Evolutionary conservation across 176 grass and related monocot genomes (phyloP), one percentile per base, ranked within the genome.

Genomic region (Coix lacrymajobi): DNA sequence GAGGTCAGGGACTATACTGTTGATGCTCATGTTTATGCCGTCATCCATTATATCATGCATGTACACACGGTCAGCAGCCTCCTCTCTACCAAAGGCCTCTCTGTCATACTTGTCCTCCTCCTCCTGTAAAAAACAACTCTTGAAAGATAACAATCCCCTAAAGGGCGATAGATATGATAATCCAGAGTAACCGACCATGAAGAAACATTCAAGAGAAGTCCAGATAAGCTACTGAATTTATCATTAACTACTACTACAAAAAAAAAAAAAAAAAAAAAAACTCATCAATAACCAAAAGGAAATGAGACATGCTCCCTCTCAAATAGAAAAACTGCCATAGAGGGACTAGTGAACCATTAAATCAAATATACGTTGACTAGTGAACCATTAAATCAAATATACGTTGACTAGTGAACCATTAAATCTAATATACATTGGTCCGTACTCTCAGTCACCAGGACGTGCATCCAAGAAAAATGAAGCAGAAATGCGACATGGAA

Each of bases 101-200:
- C 93, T 88, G 31, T 99, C 91, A 73, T 85, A 96, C 84, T 89
- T 91, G 85, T 99, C 97, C 79, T 99, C 97, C 85, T 99, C 97
- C 66, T 99, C 93, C 93, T 99, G 87, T 64, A 73, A 78, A 30
- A 72, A 69, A 37, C n/a, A 75, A 52, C 44, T 16, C 38, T 45
- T 58, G 25, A 79, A 38, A 83, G 73, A 83, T 68, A 57, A 68
- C 38, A 69, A 24, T 3, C n/a, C 62, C 31, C 22, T 20, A 11
- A 76, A 61, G 60, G 4, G 9, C 38, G 16, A 73, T 28, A 45
- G 36, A 37, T 48, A 69, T 66, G 19, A 79, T 12, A 54, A 54
- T 11, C 14, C 45, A 0, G 38, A 69, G 65, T 2, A n/a, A 19
- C 31, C 26, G 3, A 65, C 8, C 24, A 43, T 16, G 15, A 56